Conservation (phyloP, 441 rosid species). For the Gossypium lobatum region DNA sequence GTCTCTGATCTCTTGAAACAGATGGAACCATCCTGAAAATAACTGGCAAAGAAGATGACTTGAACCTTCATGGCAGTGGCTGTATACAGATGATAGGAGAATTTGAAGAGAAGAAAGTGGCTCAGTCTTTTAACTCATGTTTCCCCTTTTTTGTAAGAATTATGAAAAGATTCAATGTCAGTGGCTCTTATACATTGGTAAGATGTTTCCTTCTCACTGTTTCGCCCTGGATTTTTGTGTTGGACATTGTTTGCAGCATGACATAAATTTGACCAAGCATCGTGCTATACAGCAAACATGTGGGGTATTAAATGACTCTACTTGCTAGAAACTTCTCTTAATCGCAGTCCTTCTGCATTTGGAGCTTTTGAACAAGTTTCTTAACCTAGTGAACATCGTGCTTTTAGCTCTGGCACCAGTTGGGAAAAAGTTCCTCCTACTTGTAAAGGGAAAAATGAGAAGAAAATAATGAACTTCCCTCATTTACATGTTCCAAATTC, state of each 20-base stretch:
- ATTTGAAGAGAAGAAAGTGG: constrained; percentile 49
- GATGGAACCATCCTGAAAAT: constrained; percentile 19
- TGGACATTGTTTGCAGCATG: not conserved
- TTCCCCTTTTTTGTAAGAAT: constrained; percentile 56
- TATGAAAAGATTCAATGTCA: constrained; percentile 55
- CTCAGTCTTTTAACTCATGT: constrained; percentile 40
- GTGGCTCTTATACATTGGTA: constrained; percentile 63
- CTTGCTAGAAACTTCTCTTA: not conserved
- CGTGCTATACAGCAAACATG: not conserved
- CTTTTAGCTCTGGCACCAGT: not conserved
- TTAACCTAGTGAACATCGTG: not conserved
- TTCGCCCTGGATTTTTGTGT: not conserved
- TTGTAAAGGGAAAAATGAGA: not conserved
- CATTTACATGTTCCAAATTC: not conserved
- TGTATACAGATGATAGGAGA: constrained; percentile 27
- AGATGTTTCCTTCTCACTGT: constrained; percentile 17
- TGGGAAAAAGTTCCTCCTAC: not conserved
- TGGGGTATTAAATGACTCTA: not conserved
- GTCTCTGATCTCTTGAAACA: constrained; percentile 18
- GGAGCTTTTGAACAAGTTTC: not conserved
- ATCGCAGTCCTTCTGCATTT: not conserved
- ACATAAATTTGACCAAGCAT: not conserved
- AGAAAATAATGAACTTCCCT: not conserved
- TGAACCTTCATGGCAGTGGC: constrained; percentile 22
- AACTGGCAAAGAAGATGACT: constrained; percentile 22